These are phyloP conservation scores for Blastomyces emzantsi DNA, from an alignment of 2,329 filamentous ascomycete species.

Conservation along the genomic window DNA sequence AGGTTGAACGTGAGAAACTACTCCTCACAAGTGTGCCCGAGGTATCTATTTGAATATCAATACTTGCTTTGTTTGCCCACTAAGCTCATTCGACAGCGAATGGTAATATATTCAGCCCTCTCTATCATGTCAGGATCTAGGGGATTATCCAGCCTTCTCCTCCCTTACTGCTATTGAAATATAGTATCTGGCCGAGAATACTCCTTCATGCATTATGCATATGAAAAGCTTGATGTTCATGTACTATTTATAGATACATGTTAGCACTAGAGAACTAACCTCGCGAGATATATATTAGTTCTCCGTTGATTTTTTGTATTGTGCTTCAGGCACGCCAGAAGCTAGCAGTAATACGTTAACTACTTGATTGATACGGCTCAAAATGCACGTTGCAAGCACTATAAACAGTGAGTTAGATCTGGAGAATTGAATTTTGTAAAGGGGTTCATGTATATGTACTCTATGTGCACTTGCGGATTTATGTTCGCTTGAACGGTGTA, in stretches of 20 bases:
- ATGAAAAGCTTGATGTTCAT: background rate
- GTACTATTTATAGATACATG: too few relatives aligned
- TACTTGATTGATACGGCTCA: background rate
- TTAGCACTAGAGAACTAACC: too few relatives aligned
- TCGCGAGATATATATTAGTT: too few relatives aligned
- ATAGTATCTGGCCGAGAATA: too few relatives aligned
- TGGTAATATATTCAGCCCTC: background rate
- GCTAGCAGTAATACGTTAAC: background rate
- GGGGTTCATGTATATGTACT: background rate
- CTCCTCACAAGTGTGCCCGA: background rate
- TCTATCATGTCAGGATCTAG: background rate
- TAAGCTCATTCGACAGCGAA: background rate
- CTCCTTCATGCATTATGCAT: background rate
- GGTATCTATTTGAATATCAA: background rate
- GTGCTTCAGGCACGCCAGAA: background rate
- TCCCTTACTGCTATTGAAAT: background rate
- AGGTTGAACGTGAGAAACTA: background rate
- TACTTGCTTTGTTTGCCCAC: background rate
- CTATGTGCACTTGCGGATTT: too few relatives aligned
- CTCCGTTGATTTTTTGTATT: background rate
- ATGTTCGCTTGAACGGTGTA: background rate
- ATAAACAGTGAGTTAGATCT: background rate
- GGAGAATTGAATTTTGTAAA: background rate
- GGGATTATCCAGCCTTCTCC: background rate
- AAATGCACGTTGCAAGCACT: background rate